These are phyloP conservation scores for Heracleum sosnowskyi DNA, from an alignment of 129 eudicot genomes.

Conservation along the genomic window DNA sequence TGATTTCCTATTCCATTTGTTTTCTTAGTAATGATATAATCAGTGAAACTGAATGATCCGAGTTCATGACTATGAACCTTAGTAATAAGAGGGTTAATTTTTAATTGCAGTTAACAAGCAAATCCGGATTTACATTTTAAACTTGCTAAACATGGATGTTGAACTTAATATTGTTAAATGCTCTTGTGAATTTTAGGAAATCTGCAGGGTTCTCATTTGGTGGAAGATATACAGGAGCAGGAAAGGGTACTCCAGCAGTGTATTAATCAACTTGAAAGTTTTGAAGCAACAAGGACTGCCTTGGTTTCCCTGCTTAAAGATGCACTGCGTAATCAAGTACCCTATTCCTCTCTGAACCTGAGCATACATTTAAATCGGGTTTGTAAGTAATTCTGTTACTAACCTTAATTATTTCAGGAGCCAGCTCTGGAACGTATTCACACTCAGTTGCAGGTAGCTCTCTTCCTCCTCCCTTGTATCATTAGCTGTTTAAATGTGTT, in stretches of 20 bases:
- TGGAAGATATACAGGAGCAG: slow-evolving; percentile 80
- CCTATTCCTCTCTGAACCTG: neutral
- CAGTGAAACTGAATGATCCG: neutral
- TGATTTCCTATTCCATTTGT: too few relatives aligned
- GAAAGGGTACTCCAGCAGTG: slow-evolving; percentile 65
- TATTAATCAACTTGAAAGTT: slow-evolving; percentile 63
- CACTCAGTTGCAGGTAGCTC: slow-evolving; percentile 53
- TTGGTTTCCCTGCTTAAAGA: slow-evolving; percentile 69
- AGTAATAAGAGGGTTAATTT: neutral
- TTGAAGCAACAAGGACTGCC: slow-evolving; percentile 50
- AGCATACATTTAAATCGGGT: neutral
- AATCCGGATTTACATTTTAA: neutral
- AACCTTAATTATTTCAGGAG: slow-evolving; percentile 49
- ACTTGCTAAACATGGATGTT: neutral
- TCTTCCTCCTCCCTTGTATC: neutral
- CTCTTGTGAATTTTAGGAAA: slow-evolving; percentile 38
- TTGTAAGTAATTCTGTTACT: neutral
- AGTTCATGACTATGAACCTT: neutral
- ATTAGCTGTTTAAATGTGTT: neutral
- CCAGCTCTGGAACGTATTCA: slow-evolving; percentile 55
- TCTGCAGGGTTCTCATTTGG: slow-evolving; percentile 39
- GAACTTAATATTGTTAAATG: neutral
- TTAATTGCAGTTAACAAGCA: neutral
- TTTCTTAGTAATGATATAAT: too few relatives aligned
- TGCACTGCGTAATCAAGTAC: slow-evolving; percentile 84